Conservation (phyloP, 2,329 filamentous ascomycete species). For the Claviceps sp. region DNA sequence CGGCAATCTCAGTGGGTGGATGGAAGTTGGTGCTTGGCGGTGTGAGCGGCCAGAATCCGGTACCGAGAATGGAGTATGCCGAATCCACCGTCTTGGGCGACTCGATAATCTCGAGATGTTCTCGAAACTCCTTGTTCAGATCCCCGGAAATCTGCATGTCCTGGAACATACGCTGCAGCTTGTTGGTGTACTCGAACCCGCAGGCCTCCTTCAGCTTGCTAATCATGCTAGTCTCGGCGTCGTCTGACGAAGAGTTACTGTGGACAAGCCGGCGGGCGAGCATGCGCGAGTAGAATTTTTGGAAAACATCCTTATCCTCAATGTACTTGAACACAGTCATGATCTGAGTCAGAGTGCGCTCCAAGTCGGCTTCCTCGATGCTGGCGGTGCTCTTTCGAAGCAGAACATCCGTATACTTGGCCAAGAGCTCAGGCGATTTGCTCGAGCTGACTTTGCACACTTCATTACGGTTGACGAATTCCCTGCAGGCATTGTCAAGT, state of each 20-base stretch:
- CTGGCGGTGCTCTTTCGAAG: constrained; percentile 88
- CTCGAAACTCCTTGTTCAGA: constrained; percentile 78
- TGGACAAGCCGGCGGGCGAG: constrained; percentile 88
- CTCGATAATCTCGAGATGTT: constrained; percentile 44
- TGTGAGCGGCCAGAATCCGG: constrained; percentile 91
- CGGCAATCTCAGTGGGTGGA: constrained; percentile 70
- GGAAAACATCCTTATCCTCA: constrained; percentile 98
- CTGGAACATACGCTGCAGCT: constrained; percentile 98
- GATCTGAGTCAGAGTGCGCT: constrained; percentile 77
- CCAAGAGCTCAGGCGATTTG: constrained; percentile 85
- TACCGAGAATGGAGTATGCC: constrained; percentile 84
- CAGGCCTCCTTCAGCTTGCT: constrained; percentile 97
- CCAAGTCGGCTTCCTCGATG: constrained; percentile 86
- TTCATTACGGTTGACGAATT: constrained; percentile 96
- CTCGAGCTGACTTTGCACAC: constrained; percentile 89
- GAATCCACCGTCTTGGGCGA: constrained; percentile 66
- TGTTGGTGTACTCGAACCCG: constrained; percentile 98
- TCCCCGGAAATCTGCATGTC: constrained; percentile 99
- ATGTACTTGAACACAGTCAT: constrained; percentile 99
- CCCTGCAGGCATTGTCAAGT: constrained; percentile 89
- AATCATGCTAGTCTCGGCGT: constrained; percentile 98
- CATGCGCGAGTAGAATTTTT: constrained; percentile 98
- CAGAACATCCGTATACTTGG: constrained; percentile 88
- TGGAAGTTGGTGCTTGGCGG: constrained; percentile 80
- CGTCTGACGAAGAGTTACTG: constrained; percentile 87